Base-by-base conservation (phyloP, 140 eudicot species). In the Cichorium intybus region DNA sequence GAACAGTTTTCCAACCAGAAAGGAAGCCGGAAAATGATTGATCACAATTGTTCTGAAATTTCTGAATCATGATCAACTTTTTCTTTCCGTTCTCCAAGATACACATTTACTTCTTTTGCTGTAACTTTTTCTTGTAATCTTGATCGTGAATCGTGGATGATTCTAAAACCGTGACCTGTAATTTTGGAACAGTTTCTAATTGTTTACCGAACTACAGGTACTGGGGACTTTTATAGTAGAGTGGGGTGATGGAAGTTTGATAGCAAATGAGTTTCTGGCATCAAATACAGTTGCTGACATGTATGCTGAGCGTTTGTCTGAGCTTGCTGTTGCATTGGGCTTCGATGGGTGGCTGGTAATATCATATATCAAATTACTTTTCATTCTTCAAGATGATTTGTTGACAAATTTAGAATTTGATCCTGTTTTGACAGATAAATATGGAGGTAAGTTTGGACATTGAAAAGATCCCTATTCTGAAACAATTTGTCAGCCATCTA, bases 311-410 rank as follows among this genome's bases (percentile, higher is more conserved):
- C 87, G 95, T 24, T 81, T 91, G 75, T 75, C 84, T 23, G 96
- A 91, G 82, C 98, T 91, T 74, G 98, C 96, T 69, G 78, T 64
- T 55, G 86, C 77, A 20, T 80, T 91, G 58, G 96, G 95, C 18
- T 91, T 91, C 66, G 98, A 91, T 73, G 98, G 98, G 29, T 91
- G 98, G 98, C 92, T 91, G 96, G 98, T 87, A 82, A 80, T 35
- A 6, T 41, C 67, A 24, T 57, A 27, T 12, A 33, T 41, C 9
- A 9, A 3, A 33, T 29, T 29, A 46, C 39, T 8, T 47, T 15
- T 33, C 37, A 28, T 59, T 58, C 37, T 33, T 65, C 24, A 65
- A 66, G 24, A 50, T 33, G 60, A 31, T 20, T 3, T 48, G n/a
- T 9, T 72, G 28, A 41, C 55, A 17, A 26, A 62, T 15, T 28